Evolutionary conservation across 2,329 filamentous ascomycete genomes (phyloP), one percentile per base, ranked within the genome.

Genomic region (Epichloe hybrida): DNA sequence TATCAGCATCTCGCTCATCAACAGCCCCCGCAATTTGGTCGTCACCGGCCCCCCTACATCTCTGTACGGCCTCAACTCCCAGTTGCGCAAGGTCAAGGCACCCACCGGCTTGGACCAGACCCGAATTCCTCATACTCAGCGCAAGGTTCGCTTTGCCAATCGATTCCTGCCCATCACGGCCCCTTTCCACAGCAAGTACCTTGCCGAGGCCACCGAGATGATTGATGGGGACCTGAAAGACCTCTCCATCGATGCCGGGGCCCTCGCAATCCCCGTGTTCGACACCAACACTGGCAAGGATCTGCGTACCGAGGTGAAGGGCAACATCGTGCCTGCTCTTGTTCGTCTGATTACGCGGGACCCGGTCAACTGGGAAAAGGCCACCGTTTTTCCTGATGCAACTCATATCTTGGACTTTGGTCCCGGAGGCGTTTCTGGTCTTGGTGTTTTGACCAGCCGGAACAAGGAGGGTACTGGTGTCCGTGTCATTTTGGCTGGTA

Each of bases 401-500:
- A 96, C 91, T 3, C 93, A 98, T 66, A 87, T 98, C 51, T 73
- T 98, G 49, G 93, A 98, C 71, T 97, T 98, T 60, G 93, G 94
- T 45, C 93, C 93, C 21, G 93, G 93, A 62, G 94, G 93, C 55
- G 93, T 97, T 57, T 98, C 93, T 23, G 94, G 94, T 56, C 83
- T 98, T 21, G 94, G 93, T 63, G 87, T 95, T 44, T 75, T 98
- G 56, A 98, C 93, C 52, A 97, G 95, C 76, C 88, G 93, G 61
- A 98, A 97, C 78, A 98, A 98, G 75, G 94, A 98, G 67, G 93
- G 93, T 56, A 97, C 89, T 52, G 93, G 93, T 61, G 93, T 98
- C 37, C 88, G 91, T 54, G 90, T 98, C 57, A 95, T 98, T 57
- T 78, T 98, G 52, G 93, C 89, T 42, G 93, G 94, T 56, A 80